These are phyloP conservation scores for Panaeolus cyanescens DNA, from an alignment of 768 basidiomycete species.

Conservation along the genomic window DNA sequence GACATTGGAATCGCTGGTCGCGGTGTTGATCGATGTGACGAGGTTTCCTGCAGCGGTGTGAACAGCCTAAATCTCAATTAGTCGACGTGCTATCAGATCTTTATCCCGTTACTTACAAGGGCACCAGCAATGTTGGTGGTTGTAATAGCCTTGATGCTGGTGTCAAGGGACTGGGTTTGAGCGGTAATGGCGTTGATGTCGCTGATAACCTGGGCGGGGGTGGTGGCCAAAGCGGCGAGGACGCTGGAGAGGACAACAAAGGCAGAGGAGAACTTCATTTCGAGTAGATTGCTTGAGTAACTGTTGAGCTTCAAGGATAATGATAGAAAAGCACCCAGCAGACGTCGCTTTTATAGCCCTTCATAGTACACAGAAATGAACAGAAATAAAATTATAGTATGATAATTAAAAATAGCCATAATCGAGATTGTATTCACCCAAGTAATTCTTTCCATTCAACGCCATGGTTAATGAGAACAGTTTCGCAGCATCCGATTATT, in stretches of 20 bases:
- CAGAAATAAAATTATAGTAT: too few species aligned
- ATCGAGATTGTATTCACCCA: too few species aligned
- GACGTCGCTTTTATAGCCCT: neutral
- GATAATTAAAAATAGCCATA: too few species aligned
- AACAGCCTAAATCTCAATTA: conserved; percentile 17
- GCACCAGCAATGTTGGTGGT: conserved; percentile 22
- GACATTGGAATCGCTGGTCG: conserved; percentile 28
- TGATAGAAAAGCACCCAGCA: neutral
- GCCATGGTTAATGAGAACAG: too few species aligned
- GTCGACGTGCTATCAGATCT: neutral
- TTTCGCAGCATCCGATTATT: too few species aligned
- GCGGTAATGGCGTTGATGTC: conserved; percentile 29
- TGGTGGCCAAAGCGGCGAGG: conserved; percentile 22
- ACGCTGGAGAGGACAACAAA: conserved; percentile 28
- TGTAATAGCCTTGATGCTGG: conserved; percentile 27
- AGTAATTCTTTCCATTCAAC: too few species aligned
- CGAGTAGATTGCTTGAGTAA: neutral
- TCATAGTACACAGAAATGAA: too few species aligned
- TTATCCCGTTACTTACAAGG: conserved; percentile 5
- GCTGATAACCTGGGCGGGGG: conserved; percentile 26
- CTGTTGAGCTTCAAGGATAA: neutral
- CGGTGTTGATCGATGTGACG: conserved; percentile 21
- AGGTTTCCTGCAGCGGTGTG: conserved; percentile 22
- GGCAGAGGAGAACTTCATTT: conserved; percentile 16
- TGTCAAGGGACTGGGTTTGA: conserved; percentile 28